Evolutionary conservation across 2,329 filamentous ascomycete species (phyloP), one percentile per base, ranked within the genome.

Genomic region (Epichloe elymi): DNA sequence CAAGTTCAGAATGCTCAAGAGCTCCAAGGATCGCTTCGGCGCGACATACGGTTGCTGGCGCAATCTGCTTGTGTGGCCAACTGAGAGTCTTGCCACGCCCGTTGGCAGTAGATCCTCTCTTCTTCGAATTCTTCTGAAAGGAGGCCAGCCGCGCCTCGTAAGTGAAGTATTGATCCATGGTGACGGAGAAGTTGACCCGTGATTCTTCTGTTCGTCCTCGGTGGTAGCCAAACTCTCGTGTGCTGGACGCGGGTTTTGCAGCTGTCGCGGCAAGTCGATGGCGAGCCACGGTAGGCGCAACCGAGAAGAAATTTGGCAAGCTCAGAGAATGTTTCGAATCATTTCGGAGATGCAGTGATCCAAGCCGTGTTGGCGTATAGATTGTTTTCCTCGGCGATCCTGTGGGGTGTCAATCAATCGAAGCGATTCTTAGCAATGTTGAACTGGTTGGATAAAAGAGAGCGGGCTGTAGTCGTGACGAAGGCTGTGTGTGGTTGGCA

Each of bases 101-200:
- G 59, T 76, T 77, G 54, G 80, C 74, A 53, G 75, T 79, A 12
- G 87, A 93, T 33, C 78, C 75, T 63, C 86, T 78, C 60, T 87
- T 82, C 66, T 88, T 88, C 40, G 76, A 70, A 38, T 77, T 70
- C 50, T 73, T 73, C 48, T 85, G 77, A 66, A 97, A 98, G 11
- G 88, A 91, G 35, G 82, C 82, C 37, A 96, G 70, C 46, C 93
- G 87, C 59, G 82, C 84, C 57, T 88, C 82, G 57, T 82, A 83
- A 15, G 85, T 85, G 58, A 78, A 73, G 63, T 74, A 82, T 51
- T 52, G 38, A 12, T 51, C 43, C 66, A 68, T 69, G 39, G 17
- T 58, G 55, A 43, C 51, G 51, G 35, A 48, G 38, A 26, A 19
- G 3, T 17, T 19, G 20, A 20, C 15, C 40, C 30, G 54, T 48